These are phyloP conservation scores for Scheffersomyces cryptocercus DNA, from an alignment of 1,139 yeast species.

Conservation along the genomic window DNA sequence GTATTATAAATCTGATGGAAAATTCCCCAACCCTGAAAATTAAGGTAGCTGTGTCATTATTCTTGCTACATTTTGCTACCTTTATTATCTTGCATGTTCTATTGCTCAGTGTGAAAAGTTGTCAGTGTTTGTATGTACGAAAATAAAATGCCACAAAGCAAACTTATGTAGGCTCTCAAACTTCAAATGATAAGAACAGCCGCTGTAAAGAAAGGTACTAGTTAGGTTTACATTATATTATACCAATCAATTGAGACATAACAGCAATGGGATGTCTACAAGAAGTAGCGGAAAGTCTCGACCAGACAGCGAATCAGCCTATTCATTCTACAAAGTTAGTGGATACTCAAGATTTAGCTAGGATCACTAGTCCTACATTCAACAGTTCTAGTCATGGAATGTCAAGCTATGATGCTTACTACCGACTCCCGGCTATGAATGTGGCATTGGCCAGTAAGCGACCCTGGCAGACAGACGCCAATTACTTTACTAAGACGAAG, in stretches of 20 bases:
- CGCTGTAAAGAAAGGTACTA: too few species aligned
- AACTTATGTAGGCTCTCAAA: too few species aligned
- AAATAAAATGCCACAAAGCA: too few species aligned
- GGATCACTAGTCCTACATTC: neutral
- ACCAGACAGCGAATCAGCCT: neutral
- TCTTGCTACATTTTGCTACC: too few species aligned
- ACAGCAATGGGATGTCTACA: neutral
- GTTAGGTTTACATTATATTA: too few species aligned
- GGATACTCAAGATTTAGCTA: neutral
- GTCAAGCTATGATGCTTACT: slow-evolving; percentile 3
- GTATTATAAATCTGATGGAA: slow-evolving; percentile 2
- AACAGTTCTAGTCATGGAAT: neutral
- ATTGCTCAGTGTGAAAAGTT: too few species aligned
- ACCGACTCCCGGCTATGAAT: slow-evolving; percentile 11
- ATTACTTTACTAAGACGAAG: slow-evolving; percentile 65
- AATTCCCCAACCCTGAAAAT: too few species aligned
- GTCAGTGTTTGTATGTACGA: too few species aligned
- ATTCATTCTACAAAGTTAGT: neutral
- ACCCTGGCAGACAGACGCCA: slow-evolving; percentile 50
- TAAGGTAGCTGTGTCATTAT: too few species aligned
- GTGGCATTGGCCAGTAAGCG: slow-evolving; percentile 15
- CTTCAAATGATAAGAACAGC: too few species aligned
- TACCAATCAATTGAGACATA: too few species aligned
- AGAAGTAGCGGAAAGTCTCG: neutral
- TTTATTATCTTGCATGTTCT: too few species aligned